Evolutionary conservation across 352 stramenopile species (phyloP), one percentile per base, ranked within the genome.

Genomic region (Globisporangium nagaii): DNA sequence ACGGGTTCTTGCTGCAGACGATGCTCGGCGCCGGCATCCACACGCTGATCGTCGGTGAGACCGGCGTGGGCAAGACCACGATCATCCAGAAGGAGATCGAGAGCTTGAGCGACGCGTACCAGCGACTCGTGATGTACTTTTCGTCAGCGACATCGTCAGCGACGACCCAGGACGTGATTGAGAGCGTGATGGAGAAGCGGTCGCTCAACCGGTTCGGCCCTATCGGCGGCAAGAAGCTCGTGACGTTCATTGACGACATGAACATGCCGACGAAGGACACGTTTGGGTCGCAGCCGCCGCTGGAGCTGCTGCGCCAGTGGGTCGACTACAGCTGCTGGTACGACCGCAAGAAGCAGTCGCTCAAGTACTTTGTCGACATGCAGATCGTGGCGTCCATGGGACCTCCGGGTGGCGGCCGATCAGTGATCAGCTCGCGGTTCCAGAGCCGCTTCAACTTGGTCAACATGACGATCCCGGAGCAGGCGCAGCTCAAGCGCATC

Each of bases 301-400:
- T 98, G 2, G 91, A 96, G 49, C 58, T 98, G 15, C 53, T 98
- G 25, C 82, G 92, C 0, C 90, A 97, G 53, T 96, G 85, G 84
- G 76, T 97, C 5, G 92, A 98, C 65, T 96, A 97, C 63, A 75
- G 82, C 44, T 92, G 85, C 45, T 97, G 86, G 87, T 98, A 96
- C 47, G 91, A 98, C 57, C 85, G 91, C 13, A 86, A 86, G 35
- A 96, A 98, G 56, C 79, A 95, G 36, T 88, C 79, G 13, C 70
- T 96, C 35, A 93, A 96, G 63, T 90, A 95, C 45, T 95, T 98
- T 44, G 67, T 94, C 10, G 91, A 98, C 53, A 93, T 95, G 65
- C 87, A 97, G 58, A 79, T 96, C 39, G 67, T 97, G 2, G 82
- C 82, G 6, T 81, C 86, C 1, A 97, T 97, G 91, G 74, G 86